Evolutionary conservation across 1,139 yeast genomes (phyloP).

Genomic region (Saccharomyces pastorianus): DNA sequence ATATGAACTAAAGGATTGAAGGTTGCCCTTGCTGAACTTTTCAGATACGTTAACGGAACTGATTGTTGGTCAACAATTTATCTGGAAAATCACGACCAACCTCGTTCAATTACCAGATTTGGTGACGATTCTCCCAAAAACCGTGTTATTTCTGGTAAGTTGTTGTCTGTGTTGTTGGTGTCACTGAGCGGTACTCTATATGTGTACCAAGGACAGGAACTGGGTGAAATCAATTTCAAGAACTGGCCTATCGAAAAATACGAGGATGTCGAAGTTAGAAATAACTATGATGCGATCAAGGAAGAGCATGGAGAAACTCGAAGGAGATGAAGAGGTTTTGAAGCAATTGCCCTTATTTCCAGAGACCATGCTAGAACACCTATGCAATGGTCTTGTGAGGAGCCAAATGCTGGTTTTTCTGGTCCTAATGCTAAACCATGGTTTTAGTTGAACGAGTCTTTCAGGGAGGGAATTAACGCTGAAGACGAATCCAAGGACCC

Average conservation of each 20-base stretch:
- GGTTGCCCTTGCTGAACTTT: conserved; percentile 33
- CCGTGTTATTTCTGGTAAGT: conserved; percentile 35
- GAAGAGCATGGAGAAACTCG: conserved; percentile 6
- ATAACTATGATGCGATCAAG: conserved; percentile 36
- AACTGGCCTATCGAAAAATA: conserved; percentile 47
- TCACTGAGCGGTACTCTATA: conserved; percentile 50
- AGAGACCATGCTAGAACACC: background rate
- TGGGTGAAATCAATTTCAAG: conserved; percentile 47
- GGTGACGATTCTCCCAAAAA: conserved; percentile 38
- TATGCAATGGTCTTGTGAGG: conserved; percentile 16
- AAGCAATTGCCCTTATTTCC: background rate
- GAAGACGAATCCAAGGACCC: conserved; percentile 42
- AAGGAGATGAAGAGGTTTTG: background rate
- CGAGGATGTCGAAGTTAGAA: conserved; percentile 43
- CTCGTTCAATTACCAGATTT: conserved; percentile 46
- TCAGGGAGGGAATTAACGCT: conserved; percentile 40
- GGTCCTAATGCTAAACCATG: conserved; percentile 40
- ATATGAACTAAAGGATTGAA: conserved; percentile 36
- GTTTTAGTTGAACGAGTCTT: conserved; percentile 48
- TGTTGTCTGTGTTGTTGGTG: conserved; percentile 24
- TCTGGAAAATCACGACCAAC: conserved; percentile 53
- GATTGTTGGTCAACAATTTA: conserved; percentile 55
- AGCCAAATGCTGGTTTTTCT: conserved; percentile 42
- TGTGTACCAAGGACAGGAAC: conserved; percentile 55
- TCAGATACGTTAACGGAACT: conserved; percentile 38